phyloP scores from a whole-genome alignment of 2,329 filamentous ascomycete species.

The Ophiostoma piceae region DNA sequence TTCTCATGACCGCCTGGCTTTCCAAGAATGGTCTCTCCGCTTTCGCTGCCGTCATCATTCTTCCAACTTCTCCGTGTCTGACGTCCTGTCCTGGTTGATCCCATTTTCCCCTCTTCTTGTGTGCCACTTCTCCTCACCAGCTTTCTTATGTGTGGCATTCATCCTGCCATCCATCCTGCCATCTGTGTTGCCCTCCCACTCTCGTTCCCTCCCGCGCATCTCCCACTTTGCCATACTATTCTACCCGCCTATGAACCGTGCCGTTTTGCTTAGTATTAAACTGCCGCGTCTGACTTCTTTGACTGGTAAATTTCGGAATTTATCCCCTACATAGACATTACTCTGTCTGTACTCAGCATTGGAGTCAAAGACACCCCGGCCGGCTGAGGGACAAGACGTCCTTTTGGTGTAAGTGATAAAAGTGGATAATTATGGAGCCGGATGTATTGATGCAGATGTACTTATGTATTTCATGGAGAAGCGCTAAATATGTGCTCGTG shows the following conservation, averaged over 20 bases:
- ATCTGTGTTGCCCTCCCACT: neutral
- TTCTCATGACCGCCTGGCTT: neutral
- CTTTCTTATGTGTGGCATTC: neutral
- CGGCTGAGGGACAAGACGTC: neutral
- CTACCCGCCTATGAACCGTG: neutral
- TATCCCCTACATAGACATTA: too few species aligned
- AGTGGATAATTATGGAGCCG: neutral
- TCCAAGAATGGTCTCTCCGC: neutral
- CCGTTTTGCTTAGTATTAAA: neutral
- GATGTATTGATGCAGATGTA: neutral
- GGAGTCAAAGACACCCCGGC: neutral
- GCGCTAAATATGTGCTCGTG: constrained; percentile 1
- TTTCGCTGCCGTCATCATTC: constrained; percentile 5
- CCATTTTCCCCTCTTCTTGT: neutral
- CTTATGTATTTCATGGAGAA: neutral
- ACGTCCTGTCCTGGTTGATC: neutral
- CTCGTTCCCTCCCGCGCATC: neutral
- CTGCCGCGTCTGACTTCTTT: neutral
- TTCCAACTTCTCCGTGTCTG: neutral
- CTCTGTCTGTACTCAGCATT: neutral
- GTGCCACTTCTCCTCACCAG: neutral
- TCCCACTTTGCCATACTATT: neutral
- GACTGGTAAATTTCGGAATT: too few species aligned
- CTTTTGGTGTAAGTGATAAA: constrained; percentile 9
- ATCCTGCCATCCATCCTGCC: neutral